Evolutionary conservation across 805 yeast genomes (phyloP).

Genomic region (Lipomyces yamadae): DNA sequence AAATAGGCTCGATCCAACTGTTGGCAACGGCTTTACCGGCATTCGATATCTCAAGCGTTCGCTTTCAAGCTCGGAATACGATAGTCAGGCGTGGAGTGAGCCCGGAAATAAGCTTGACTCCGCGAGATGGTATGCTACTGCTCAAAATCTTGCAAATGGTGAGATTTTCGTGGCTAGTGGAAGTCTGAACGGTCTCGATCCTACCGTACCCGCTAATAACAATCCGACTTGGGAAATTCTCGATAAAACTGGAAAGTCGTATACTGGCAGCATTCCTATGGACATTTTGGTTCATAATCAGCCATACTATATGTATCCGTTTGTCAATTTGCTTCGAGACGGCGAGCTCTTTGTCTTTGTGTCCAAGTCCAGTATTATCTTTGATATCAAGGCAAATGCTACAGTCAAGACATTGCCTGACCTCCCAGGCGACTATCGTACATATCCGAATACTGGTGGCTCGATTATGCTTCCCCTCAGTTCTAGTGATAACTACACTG

Average conservation of each 20-base stretch:
- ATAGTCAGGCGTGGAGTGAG: conserved; percentile 32
- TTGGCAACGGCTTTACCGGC: conserved; percentile 28
- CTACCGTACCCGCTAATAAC: conserved; percentile 31
- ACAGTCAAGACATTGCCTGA: conserved; percentile 26
- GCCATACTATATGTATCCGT: conserved; percentile 37
- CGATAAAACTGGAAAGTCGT: conserved; percentile 28
- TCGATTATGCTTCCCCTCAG: conserved; percentile 27
- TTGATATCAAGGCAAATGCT: conserved; percentile 23
- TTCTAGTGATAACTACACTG: conserved; percentile 20
- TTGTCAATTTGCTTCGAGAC: conserved; percentile 24
- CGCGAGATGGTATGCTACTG: conserved; percentile 33
- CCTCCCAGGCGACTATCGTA: conserved; percentile 32
- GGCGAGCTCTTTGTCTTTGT: conserved; percentile 31
- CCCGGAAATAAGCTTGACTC: conserved; percentile 33
- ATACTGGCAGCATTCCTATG: conserved; percentile 29
- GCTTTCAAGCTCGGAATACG: conserved; percentile 10
- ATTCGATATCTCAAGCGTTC: conserved; percentile 32
- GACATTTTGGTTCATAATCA: conserved; percentile 25
- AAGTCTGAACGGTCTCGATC: conserved; percentile 35
- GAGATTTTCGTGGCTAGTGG: conserved; percentile 32
- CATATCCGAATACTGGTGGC: conserved; percentile 35
- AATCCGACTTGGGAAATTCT: conserved; percentile 34
- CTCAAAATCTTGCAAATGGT: conserved; percentile 30
- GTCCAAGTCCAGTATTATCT: conserved; percentile 28
- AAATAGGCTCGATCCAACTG: conserved; percentile 32